Evolutionary conservation across 176 grass and related monocot species (phyloP), one percentile per base, ranked within the genome.

Genomic region (Carex scoparia): DNA sequence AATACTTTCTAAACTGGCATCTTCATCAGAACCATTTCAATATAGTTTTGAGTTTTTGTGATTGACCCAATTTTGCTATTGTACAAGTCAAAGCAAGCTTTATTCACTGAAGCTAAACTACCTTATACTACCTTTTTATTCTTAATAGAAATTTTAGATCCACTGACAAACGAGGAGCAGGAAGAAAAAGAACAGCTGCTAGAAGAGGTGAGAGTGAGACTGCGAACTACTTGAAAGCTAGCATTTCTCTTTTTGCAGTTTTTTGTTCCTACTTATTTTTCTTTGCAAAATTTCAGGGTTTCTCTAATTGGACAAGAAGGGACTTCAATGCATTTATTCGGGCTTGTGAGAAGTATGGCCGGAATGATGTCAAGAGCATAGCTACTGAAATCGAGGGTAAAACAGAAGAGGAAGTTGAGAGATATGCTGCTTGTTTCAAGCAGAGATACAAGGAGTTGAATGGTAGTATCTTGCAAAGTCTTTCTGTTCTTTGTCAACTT

Each of bases 311-410:
- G 96, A 88, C 93, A 4, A 89, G 93, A 69, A 99, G 91, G 85
- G 96, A 99, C 81, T 95, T 99, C 84, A 95, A 94, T 66, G 88
- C 96, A 82, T 99, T 99, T 61, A 94, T 94, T 55, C 88, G 96
- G 81, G 93, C 96, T 61, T 99, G 96, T 80, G 96, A 99, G 88
- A 99, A 94, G 69, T 95, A 94, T 88, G 96, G 96, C 23, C 90
- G 96, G 33, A 95, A 88, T 92, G 96, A 95, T 79, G 94, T 99
- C 23, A 99, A 92, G 84, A 91, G 81, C 86, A 95, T 99, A 88
- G 90, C 91, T 80, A 89, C 87, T 87, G 96, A 99, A 86, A 92
- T 95, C 78, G 96, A 99, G 68, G 93, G 96, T 40, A 99, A 99
- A 84, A 90, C 93, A 51, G 93, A 99, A 88, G 96, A 99, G 77